phyloP scores from a whole-genome alignment of 2,329 filamentous ascomycete genomes.

The Dothistroma septosporum region DNA sequence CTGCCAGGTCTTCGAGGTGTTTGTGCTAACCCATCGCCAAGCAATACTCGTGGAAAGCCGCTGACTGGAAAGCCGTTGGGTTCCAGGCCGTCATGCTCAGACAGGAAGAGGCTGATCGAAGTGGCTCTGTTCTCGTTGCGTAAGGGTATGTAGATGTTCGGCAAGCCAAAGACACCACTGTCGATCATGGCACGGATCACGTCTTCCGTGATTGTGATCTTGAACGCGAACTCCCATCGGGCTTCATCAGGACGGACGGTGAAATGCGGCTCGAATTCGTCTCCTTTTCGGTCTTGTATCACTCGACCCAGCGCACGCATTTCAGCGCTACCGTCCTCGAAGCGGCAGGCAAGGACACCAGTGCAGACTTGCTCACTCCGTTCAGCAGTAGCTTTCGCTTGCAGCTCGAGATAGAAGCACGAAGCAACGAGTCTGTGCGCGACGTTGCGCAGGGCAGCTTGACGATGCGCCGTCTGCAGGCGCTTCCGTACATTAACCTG shows the following conservation, averaged over 20 bases:
- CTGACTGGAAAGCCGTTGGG: conserved; percentile 36
- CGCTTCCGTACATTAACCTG: conserved; percentile 33
- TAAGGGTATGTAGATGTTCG: conserved; percentile 32
- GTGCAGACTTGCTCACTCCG: conserved; percentile 31
- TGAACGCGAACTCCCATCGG: conserved; percentile 21
- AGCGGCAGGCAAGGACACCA: conserved; percentile 34
- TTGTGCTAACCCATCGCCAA: conserved; percentile 25
- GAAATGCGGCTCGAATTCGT: conserved; percentile 37
- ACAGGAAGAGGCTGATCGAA: conserved; percentile 34
- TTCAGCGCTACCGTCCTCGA: conserved; percentile 33
- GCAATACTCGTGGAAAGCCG: conserved; percentile 34
- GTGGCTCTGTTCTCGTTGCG: conserved; percentile 31
- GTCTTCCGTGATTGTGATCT: conserved; percentile 24
- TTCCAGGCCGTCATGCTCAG: conserved; percentile 31
- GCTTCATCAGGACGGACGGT: conserved; percentile 27
- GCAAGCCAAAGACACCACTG: conserved; percentile 29
- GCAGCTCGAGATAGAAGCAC: conserved; percentile 38
- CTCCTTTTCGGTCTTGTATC: conserved; percentile 23
- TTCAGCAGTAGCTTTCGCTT: conserved; percentile 31
- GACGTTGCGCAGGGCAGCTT: conserved; percentile 31
- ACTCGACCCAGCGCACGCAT: conserved; percentile 33
- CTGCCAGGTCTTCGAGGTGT: conserved; percentile 21
- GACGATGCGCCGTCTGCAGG: conserved; percentile 28
- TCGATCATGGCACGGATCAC: conserved; percentile 31
- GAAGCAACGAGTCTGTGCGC: conserved; percentile 37